Evolutionary conservation across 345 rosid species (phyloP).

Genomic region (Hirschfeldia incana): DNA sequence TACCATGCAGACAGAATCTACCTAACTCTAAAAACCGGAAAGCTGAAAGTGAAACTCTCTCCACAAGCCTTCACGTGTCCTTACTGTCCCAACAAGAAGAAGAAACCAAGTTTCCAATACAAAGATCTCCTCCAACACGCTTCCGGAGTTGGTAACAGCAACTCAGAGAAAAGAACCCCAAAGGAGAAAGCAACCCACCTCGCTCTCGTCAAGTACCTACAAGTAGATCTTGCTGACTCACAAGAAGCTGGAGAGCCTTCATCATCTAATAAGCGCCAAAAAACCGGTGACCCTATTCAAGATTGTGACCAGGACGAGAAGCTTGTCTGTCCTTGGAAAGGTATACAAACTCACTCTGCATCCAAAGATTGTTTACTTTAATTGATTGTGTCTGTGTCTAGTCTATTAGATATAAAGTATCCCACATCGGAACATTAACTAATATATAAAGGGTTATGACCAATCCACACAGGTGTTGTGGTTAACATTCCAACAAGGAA

Average conservation of each 20-base stretch:
- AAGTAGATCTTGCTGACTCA: conserved; percentile 49
- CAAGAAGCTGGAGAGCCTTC: conserved; percentile 43
- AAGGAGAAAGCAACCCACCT: conserved; percentile 85
- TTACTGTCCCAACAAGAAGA: conserved; percentile 81
- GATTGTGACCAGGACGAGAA: conserved; percentile 63
- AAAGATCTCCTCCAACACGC: conserved; percentile 91
- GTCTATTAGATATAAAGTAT: not conserved
- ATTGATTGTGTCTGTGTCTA: not conserved
- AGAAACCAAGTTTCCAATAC: conserved; percentile 65
- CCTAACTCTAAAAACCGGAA: conserved; percentile 67
- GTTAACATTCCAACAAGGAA: conserved; percentile 72
- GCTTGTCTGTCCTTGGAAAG: conserved; percentile 90
- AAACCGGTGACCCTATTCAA: conserved; percentile 36
- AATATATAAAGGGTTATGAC: too few species aligned
- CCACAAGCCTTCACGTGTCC: conserved; percentile 73
- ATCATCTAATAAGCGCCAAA: conserved; percentile 39
- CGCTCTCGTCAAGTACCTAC: conserved; percentile 76
- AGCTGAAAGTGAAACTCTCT: conserved; percentile 51
- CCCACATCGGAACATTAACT: too few species aligned
- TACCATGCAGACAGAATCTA: conserved; percentile 57
- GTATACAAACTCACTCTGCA: conserved; percentile 7
- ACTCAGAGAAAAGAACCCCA: conserved; percentile 62
- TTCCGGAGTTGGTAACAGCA: conserved; percentile 85
- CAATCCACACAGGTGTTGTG: conserved; percentile 52
- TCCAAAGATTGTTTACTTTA: not conserved